Conservation (phyloP, 2,329 filamentous ascomycete genomes). For the Clarireedia hainanense region DNA sequence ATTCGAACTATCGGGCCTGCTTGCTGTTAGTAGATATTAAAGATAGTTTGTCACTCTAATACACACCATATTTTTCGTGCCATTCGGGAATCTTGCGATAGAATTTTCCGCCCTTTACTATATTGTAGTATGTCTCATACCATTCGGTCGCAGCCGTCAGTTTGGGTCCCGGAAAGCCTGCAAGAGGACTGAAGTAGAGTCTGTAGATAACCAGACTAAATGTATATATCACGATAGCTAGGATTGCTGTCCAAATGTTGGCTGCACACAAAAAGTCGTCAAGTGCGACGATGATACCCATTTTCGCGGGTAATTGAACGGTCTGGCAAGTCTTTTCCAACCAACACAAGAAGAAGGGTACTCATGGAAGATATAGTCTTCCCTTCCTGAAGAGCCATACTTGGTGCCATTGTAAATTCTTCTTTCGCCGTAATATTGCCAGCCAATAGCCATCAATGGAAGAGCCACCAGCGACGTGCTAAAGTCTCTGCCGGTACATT, state of each 20-base stretch:
- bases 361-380: too few relatives aligned
- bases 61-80: conserved; percentile 33
- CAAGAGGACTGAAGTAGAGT: conserved; percentile 30
- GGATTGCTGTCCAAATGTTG: not conserved
- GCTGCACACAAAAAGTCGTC: not conserved
- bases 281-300: not conserved
- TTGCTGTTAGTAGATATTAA: not conserved
- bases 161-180: conserved; percentile 28
- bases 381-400: too few relatives aligned
- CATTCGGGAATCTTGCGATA: conserved; percentile 35
- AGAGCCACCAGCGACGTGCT: too few relatives aligned
- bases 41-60: not conserved
- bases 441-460: too few relatives aligned
- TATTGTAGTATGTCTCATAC: conserved; percentile 35
- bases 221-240: not conserved
- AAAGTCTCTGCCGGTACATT: too few relatives aligned
- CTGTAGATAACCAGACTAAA: conserved; percentile 16
- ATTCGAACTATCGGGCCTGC: conserved; percentile 29
- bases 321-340: too few relatives aligned
- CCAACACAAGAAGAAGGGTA: too few relatives aligned
- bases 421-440: too few relatives aligned
- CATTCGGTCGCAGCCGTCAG: conserved; percentile 27
- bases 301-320: not conserved
- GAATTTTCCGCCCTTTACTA: conserved; percentile 33
- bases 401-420: too few relatives aligned